Percentiles rank a stretch among this genome's conserved stretches.
These are phyloP conservation scores for Styphnolobium japonicum DNA, from an alignment of 306 rosid genomes.

Conservation along the genomic window DNA sequence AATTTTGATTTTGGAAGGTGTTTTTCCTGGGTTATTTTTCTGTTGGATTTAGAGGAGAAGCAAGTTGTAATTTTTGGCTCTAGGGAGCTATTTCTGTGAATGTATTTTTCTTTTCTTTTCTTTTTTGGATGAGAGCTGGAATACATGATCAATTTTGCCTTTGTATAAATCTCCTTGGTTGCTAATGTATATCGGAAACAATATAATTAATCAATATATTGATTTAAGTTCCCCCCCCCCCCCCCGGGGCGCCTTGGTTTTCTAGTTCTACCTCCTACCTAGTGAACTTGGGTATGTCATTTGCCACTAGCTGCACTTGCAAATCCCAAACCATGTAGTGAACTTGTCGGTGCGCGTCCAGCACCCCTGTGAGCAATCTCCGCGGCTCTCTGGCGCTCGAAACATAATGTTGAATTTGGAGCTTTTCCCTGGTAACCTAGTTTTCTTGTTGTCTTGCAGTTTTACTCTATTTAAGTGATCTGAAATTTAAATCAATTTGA, in stretches of 20 bases:
- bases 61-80: conserved; percentile 21
- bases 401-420: too few species aligned
- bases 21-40: not conserved
- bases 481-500: not conserved
- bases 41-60: conserved; percentile 4
- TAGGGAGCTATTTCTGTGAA: not conserved
- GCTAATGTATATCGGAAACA: conserved; percentile 9
- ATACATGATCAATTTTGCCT: not conserved
- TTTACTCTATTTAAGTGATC: not conserved
- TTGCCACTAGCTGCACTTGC: not conserved
- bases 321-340: not conserved
- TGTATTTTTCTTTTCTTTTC: not conserved
- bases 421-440: not conserved
- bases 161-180: conserved; percentile 4
- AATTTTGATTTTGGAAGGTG: conserved; percentile 9
- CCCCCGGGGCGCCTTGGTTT: too few species aligned
- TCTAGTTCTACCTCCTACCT: too few species aligned
- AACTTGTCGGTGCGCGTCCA: not conserved
- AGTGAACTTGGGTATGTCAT: not conserved
- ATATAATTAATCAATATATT: not conserved
- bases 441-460: not conserved
- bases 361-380: not conserved
- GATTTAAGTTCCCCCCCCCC: too few species aligned
- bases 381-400: not conserved
- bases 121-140: not conserved